phyloP scores from a whole-genome alignment of 306 rosid species.

The Glycine tomentella region DNA sequence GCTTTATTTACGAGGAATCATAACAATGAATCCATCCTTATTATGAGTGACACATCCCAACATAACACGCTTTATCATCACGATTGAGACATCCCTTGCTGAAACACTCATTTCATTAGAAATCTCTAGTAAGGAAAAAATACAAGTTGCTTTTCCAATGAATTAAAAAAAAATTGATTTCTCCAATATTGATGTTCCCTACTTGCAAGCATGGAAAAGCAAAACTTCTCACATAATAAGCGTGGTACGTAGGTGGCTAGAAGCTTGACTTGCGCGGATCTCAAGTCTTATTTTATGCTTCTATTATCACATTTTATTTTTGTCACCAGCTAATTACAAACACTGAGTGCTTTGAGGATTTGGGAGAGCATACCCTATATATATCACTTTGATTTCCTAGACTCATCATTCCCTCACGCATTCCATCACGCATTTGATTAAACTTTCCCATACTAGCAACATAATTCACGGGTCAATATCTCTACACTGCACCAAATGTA shows the following conservation, averaged over 20 bases:
- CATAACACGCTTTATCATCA: neutral
- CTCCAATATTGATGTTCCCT: neutral
- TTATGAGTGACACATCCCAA: neutral
- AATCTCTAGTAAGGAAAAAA: too few species aligned
- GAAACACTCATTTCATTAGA: neutral
- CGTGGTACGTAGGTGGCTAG: neutral
- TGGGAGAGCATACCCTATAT: too few species aligned
- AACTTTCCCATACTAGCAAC: neutral
- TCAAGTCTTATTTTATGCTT: slow-evolving; percentile 6
- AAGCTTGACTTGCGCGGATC: slow-evolving; percentile 24
- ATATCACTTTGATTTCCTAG: neutral
- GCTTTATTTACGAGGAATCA: neutral
- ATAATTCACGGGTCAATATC: too few species aligned
- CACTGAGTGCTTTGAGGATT: neutral
- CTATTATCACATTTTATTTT: slow-evolving; percentile 30
- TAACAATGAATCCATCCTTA: neutral
- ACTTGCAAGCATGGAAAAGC: slow-evolving; percentile 29
- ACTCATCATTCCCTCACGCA: slow-evolving; percentile 14
- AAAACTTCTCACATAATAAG: slow-evolving; percentile 30
- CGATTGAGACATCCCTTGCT: neutral
- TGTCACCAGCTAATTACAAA: slow-evolving; percentile 23
- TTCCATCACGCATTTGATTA: slow-evolving; percentile 6
- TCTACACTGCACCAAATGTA: too few species aligned
- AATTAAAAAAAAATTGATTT: too few species aligned
- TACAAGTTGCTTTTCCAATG: too few species aligned